A percentile compares a stretch with the other conserved stretches of the same genome.
Conservation (phyloP, 345 rosid species). For the Psidium friedrichsthalianum region DNA sequence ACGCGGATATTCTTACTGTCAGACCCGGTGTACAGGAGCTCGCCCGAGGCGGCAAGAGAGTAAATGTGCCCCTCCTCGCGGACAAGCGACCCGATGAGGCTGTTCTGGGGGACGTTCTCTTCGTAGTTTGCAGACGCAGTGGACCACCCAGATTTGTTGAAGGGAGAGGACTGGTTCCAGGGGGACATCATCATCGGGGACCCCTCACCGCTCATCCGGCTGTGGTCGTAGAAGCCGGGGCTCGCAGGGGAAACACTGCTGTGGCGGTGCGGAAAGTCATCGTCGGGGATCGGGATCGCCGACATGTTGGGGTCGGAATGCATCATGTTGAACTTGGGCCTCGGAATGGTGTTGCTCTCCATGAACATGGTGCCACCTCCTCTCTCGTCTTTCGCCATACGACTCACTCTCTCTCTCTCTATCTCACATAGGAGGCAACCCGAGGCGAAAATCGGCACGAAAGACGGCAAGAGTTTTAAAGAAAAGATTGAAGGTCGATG, state of each 20-base stretch:
- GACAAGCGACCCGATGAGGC: conserved; percentile 72
- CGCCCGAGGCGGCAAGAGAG: conserved; percentile 74
- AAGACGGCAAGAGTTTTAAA: not conserved
- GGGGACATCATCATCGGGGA: conserved; percentile 97
- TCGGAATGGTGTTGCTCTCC: conserved; percentile 9
- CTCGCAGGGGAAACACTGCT: conserved; percentile 66
- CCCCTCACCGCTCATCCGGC: conserved; percentile 70
- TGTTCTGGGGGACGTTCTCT: conserved; percentile 38
- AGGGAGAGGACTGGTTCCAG: conserved; percentile 71
- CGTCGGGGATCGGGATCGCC: conserved; percentile 16
- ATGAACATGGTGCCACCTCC: conserved; percentile 3
- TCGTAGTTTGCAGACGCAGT: conserved; percentile 10
- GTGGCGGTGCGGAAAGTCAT: conserved; percentile 36
- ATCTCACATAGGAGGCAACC: not conserved
- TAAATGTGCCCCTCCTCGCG: conserved; percentile 96
- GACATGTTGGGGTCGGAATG: conserved; percentile 20
- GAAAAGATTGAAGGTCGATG: not conserved
- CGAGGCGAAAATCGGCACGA: not conserved
- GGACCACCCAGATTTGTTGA: conserved; percentile 33
- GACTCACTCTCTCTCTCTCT: not conserved
- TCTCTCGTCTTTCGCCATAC: not conserved
- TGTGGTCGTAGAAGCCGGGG: conserved; percentile 31
- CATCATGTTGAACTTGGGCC: conserved; percentile 17
- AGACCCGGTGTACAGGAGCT: conserved; percentile 89
- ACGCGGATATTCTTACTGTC: conserved; percentile 97